Evolutionary conservation across 352 stramenopile species (phyloP).

Genomic region (Thraustotheca clavata): DNA sequence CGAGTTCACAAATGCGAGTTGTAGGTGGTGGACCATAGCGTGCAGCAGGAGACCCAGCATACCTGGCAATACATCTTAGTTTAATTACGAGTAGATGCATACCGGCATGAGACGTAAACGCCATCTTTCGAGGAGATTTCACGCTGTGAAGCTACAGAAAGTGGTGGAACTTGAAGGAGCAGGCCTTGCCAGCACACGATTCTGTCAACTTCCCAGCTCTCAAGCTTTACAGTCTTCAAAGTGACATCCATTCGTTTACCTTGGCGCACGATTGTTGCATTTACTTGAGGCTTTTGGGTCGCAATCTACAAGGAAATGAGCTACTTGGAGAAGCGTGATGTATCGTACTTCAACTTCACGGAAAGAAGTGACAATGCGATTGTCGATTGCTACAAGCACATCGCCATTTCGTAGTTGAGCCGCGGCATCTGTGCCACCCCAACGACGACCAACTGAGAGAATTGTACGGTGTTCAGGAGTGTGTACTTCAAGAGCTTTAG

Average conservation of each 20-base stretch:
- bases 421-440: slow-evolving; percentile 61
- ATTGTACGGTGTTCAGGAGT: slow-evolving; percentile 63
- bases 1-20: slow-evolving; percentile 86
- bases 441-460: slow-evolving; percentile 64
- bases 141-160: slow-evolving; percentile 77
- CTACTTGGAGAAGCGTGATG: neutral
- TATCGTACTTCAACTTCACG: slow-evolving; percentile 69
- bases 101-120: slow-evolving; percentile 82
- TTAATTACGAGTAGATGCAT: slow-evolving; percentile 25
- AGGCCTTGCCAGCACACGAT: slow-evolving; percentile 90
- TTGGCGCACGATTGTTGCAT: slow-evolving; percentile 81
- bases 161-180: slow-evolving; percentile 79
- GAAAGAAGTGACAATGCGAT: slow-evolving; percentile 78
- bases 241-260: slow-evolving; percentile 53
- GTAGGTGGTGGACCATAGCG: slow-evolving; percentile 83
- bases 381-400: slow-evolving; percentile 79
- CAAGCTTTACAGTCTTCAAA: slow-evolving; percentile 71
- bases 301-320: neutral
- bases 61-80: slow-evolving; percentile 25
- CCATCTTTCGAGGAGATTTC: slow-evolving; percentile 76
- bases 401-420: slow-evolving; percentile 73
- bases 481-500: slow-evolving; percentile 65
- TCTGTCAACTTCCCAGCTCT: slow-evolving; percentile 82
- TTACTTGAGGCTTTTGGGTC: slow-evolving; percentile 63
- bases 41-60: slow-evolving; percentile 76